Evolutionary conservation across 371 early-diverging fungal species (phyloP), one percentile per base, ranked within the genome.

Genomic region (Mortierella polycephala): DNA sequence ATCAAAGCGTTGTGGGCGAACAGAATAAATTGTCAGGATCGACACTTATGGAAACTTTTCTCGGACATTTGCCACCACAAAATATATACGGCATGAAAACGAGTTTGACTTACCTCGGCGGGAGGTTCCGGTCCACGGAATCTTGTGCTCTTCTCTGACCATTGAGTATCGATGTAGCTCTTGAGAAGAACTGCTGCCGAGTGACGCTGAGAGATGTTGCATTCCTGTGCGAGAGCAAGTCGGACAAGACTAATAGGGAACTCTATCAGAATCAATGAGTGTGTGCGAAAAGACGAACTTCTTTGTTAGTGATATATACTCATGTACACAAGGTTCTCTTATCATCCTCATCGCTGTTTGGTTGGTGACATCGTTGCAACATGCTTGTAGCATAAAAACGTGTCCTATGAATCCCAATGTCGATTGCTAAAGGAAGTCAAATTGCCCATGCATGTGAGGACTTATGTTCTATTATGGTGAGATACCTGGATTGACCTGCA

Each of bases 101-200:
- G 30, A 21, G 30, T 30, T 30, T 11, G 13, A 10, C 4, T 55
- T 69, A 69, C 72, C 66, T 82, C 68, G 51, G 63, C 72, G 21
- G 72, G 71, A 40, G 72, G 76, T 39, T 81, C 81, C 18, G 72
- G 69, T 9, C 71, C 91, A 51, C 77, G 61, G 63, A 91, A 92
- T 30, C 84, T 86, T 20, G 88, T 86, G 18, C 83, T 77, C 59
- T 86, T 85, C 18, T 85, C 55, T 11, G 93, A 89, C 96, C 96
- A 96, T 81, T 93, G 91, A 6, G 85, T 87, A 62, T 89, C 89
- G 16, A 95, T 84, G 71, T 92, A 95, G 7, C 87, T 86, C 75
- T 92, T 94, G 23, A 96, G 81, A 45, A 91, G 85, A 16, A 95
- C 75, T 16, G 94, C 91, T n/a, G 96, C 94, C 41, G 90, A 86